These are phyloP conservation scores for Colletotrichum sp. DNA, from an alignment of 2,329 filamentous ascomycete genomes.

Conservation along the genomic window DNA sequence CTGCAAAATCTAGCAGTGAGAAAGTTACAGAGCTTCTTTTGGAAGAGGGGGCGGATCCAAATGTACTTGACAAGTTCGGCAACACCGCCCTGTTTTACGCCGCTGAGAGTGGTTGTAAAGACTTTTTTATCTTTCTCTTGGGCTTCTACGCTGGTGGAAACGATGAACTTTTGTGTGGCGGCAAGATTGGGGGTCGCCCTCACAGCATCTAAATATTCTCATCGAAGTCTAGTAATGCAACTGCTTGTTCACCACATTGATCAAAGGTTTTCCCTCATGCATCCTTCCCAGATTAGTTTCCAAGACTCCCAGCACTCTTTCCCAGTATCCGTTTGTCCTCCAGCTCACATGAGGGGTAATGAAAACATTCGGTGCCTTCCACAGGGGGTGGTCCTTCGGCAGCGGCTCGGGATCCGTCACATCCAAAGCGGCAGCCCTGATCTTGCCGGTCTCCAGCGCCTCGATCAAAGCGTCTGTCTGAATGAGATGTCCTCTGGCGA, in stretches of 20 bases:
- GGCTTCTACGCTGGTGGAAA: too few species aligned
- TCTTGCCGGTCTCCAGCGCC: constrained; percentile 49
- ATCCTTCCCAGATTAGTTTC: constrained; percentile 33
- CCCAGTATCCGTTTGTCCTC: constrained; percentile 31
- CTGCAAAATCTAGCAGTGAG: fast-evolving
- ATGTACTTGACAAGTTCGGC: fast-evolving
- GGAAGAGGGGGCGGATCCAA: neutral
- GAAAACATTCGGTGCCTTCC: constrained; percentile 68
- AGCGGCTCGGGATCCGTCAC: constrained; percentile 77
- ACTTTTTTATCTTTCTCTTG: too few species aligned
- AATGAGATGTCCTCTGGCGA: constrained; percentile 59
- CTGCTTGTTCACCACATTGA: constrained; percentile 31
- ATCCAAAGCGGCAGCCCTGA: constrained; percentile 69
- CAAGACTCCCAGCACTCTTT: constrained; percentile 30
- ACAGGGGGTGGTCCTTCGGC: constrained; percentile 66
- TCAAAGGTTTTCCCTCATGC: constrained; percentile 28
- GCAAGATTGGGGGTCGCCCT: neutral
- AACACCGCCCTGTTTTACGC: neutral
- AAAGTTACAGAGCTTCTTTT: fast-evolving
- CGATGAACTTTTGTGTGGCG: too few species aligned
- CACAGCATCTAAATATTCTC: fast-evolving
- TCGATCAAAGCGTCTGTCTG: constrained; percentile 57
- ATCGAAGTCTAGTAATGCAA: constrained; percentile 24
- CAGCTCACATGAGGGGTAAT: constrained; percentile 51
- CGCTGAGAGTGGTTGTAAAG: fast-evolving